Conservation (phyloP, 108 stramenopile species). For the Cylindrotheca closterium region DNA sequence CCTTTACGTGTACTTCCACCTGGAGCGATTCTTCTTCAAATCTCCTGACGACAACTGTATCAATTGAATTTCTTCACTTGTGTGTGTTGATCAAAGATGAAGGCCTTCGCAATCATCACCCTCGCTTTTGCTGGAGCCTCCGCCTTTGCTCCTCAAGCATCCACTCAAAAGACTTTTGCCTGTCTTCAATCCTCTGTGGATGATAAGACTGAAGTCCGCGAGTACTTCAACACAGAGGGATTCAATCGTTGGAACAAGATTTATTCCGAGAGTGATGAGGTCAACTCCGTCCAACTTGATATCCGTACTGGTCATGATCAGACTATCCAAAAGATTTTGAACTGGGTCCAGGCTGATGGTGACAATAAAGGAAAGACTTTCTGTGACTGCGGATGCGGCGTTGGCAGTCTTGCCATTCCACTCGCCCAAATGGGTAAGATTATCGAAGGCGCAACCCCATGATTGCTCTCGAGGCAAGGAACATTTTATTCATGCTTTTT, state of each 20-base stretch:
- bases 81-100: too few species aligned
- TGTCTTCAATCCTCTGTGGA: constrained; percentile 44
- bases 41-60: too few species aligned
- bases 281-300: constrained; percentile 93
- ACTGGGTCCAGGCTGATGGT: constrained; percentile 88
- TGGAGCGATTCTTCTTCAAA: too few species aligned
- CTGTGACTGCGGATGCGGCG: constrained; percentile 92
- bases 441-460: too few species aligned
- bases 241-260: constrained; percentile 98
- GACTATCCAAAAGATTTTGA: constrained; percentile 95
- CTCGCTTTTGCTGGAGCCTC: constrained; percentile 16
- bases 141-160: constrained; percentile 25
- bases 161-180: neutral
- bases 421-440: constrained; percentile 89
- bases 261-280: constrained; percentile 91
- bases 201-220: constrained; percentile 95
- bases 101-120: constrained; percentile 5
- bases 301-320: constrained; percentile 94
- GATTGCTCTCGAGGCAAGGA: too few species aligned
- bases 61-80: too few species aligned
- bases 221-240: constrained; percentile 98
- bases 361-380: constrained; percentile 82
- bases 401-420: constrained; percentile 93
- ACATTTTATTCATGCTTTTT: too few species aligned
- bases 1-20: too few species aligned